Evolutionary conservation across 805 yeast species (phyloP), one percentile per base, ranked within the genome.

Genomic region (Candida arabinofermentans): DNA sequence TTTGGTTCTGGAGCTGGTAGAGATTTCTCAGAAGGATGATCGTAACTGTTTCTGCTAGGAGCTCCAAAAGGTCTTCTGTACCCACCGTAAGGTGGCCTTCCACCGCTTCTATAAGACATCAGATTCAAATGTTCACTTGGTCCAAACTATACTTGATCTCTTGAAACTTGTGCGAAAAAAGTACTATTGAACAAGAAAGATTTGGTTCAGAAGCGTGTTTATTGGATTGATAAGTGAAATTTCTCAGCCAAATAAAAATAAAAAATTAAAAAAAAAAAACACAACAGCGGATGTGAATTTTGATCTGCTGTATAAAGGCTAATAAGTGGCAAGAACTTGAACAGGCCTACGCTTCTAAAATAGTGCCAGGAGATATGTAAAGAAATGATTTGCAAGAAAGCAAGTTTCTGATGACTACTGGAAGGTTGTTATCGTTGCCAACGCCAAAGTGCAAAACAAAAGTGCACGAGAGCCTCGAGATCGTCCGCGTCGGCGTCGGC

Each of bases 61-160:
- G 35, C 32, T 8, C 33, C 26, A 27, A 36, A 13, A 10, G 32
- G 27, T 22, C 27, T 33, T 9, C n/a, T 16, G 34, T 22, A 16
- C 12, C 24, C 22, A 17, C 36, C 42, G 18, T 41, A 36, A 23
- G 34, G 32, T 14, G 37, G 40, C 19, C 48, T 37, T 30, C 42
- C 42, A 18, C 34, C 42, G 18, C 31, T 41, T 37, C 49, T 40
- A 18, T 43, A 40, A 14, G 49, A 40, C 47, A 43, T 44, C 19
- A 19, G 12, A 33, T 39, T 16, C 26, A 18, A 18, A 12, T 21
- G 17, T 14, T 10, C 30, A 38, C 24, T 12, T n/a, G n/a, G n/a
- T n/a, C n/a, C n/a, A n/a, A n/a, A n/a, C n/a, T n/a, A n/a, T n/a
- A n/a, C n/a, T n/a, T n/a, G n/a, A n/a, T n/a, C n/a, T n/a, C n/a